Evolutionary conservation across 371 early-diverging fungal species (phyloP).

Genomic region (Batkoa obscura): DNA sequence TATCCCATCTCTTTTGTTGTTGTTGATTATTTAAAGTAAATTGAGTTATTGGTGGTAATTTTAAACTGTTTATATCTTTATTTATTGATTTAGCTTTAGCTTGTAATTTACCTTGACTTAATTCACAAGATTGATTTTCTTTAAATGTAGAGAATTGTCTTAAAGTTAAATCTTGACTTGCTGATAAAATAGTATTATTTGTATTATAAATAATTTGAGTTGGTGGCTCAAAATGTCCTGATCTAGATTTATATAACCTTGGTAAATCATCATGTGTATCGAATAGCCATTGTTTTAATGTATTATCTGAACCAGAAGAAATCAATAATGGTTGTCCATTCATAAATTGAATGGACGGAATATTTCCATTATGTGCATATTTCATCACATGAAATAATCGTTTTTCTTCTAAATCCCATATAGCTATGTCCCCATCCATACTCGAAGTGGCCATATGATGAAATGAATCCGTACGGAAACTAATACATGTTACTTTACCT

Average conservation of each 20-base stretch:
- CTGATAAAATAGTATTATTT: conserved; percentile 53
- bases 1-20: conserved; percentile 77
- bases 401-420: conserved; percentile 79
- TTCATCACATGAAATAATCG: conserved; percentile 52
- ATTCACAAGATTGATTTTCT: conserved; percentile 60
- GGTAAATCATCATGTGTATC: conserved; percentile 65
- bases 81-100: conserved; percentile 41
- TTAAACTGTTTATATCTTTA: conserved; percentile 36
- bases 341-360: conserved; percentile 59
- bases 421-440: conserved; percentile 66
- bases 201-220: conserved; percentile 55
- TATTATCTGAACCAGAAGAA: conserved; percentile 76
- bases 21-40: conserved; percentile 38
- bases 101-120: conserved; percentile 53
- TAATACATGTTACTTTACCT: conserved; percentile 64
- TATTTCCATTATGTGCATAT: conserved; percentile 58
- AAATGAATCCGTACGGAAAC: conserved; percentile 66
- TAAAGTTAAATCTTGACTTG: conserved; percentile 65
- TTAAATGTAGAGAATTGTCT: conserved; percentile 63
- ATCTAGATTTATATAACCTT: conserved; percentile 52
- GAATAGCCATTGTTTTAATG: conserved; percentile 91
- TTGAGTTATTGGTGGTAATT: conserved; percentile 48
- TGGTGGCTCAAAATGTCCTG: conserved; percentile 78
- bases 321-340: conserved; percentile 66
- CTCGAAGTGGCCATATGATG: conserved; percentile 77